phyloP scores from a whole-genome alignment of 1,139 yeast genomes.

The Zygoascus meyerae region DNA sequence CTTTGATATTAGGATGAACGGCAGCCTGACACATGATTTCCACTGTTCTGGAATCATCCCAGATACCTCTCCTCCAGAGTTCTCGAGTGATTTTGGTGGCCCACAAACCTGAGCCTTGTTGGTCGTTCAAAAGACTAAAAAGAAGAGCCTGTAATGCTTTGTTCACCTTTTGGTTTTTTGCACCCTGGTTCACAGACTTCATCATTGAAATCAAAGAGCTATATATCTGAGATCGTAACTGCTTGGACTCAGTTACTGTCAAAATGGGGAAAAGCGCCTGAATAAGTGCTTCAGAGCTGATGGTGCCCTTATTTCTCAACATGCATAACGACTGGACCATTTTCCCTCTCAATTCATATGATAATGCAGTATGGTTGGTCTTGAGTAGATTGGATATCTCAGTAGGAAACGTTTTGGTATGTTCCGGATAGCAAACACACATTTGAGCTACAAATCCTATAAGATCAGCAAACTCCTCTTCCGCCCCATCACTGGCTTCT shows the following conservation, averaged over 20 bases:
- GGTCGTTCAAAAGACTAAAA: constrained; percentile 69
- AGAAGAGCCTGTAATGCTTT: constrained; percentile 86
- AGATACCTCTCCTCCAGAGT: constrained; percentile 93
- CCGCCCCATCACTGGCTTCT: constrained; percentile 47
- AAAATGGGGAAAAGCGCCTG: constrained; percentile 85
- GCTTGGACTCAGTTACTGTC: constrained; percentile 66
- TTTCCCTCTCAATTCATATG: constrained; percentile 85
- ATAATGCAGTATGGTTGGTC: constrained; percentile 71
- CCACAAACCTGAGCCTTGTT: constrained; percentile 76
- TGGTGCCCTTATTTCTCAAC: constrained; percentile 82
- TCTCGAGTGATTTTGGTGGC: constrained; percentile 93
- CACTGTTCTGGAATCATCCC: constrained; percentile 96
- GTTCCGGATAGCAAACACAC: constrained; percentile 82
- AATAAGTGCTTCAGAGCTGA: constrained; percentile 71
- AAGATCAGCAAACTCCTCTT: constrained; percentile 71
- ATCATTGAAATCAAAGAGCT: constrained; percentile 68
- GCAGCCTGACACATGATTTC: constrained; percentile 97
- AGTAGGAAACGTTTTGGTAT: constrained; percentile 75
- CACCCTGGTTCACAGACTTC: constrained; percentile 75
- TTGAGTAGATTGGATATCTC: constrained; percentile 65
- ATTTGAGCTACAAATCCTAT: constrained; percentile 91
- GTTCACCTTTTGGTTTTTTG: constrained; percentile 82
- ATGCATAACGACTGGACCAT: constrained; percentile 83
- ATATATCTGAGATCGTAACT: constrained; percentile 76
- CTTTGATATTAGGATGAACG: constrained; percentile 77